These are phyloP conservation scores for Pyrenula aspistea DNA, from an alignment of 495 filamentous ascomycete genomes.

Conservation along the genomic window DNA sequence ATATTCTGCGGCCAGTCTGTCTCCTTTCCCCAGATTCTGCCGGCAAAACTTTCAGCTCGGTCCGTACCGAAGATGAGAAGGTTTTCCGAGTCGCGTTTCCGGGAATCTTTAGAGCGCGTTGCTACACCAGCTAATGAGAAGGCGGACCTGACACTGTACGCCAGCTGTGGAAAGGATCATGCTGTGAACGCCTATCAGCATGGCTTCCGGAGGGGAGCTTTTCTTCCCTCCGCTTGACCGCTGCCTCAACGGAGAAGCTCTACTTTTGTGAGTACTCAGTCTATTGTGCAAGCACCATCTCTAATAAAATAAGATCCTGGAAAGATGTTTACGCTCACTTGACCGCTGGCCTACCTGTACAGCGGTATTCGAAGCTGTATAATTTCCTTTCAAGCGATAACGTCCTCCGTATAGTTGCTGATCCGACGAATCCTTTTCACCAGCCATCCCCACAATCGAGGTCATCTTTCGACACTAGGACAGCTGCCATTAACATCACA, in stretches of 20 bases:
- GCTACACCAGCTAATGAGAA: neutral
- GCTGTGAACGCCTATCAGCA: neutral
- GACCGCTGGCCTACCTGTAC: neutral
- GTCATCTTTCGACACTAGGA: constrained; percentile 71
- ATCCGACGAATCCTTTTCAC: constrained; percentile 51
- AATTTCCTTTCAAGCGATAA: constrained; percentile 55
- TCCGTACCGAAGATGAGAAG: neutral
- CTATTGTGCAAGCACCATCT: neutral
- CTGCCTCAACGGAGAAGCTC: neutral
- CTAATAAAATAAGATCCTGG: neutral
- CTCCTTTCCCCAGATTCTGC: neutral
- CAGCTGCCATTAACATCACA: constrained; percentile 78
- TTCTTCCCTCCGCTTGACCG: neutral
- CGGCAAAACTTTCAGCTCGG: no score
- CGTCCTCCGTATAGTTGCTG: constrained; percentile 51
- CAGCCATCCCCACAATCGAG: constrained; percentile 47
- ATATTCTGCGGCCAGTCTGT: neutral
- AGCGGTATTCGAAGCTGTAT: neutral
- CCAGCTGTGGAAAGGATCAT: neutral
- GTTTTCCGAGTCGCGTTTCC: neutral
- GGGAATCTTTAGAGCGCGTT: neutral
- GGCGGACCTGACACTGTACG: neutral
- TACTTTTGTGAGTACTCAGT: neutral
- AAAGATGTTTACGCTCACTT: neutral
- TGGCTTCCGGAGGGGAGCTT: constrained; percentile 1